Base-by-base conservation (phyloP, 176 grass and related monocot genomes). In the Coix lacrymajobi region DNA sequence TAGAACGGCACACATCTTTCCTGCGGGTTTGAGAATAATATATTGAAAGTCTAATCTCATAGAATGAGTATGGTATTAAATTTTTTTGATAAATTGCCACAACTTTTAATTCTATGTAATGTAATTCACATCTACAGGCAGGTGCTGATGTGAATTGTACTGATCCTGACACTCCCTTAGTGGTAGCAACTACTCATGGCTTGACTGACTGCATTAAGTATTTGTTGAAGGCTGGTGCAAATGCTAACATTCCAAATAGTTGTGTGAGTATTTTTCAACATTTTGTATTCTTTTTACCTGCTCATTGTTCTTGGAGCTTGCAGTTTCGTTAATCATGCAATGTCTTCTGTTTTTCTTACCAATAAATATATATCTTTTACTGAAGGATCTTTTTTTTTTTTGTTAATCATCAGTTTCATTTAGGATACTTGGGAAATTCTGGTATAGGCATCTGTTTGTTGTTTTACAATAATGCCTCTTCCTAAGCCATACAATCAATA, bases 181-280 rank as follows among this genome's bases (percentile, higher is more conserved):
- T 71, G 15, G 51, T 85, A 10, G 75, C 54, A 71, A 66, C 66
- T 62, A 62, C 26, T 30, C 11, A 62, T 30, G 60, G 60, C 60
- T 29, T 62, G 26, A 62, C 25, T 16, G 26, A 79, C 11, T 79
- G 75, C 49, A 69, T 85, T 57, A 69, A 85, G 26, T 85, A 61
- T 39, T 78, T 85, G 26, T 63, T 85, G 68, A 45, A 85, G 36
- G 73, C 73, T 69, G 83, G 83, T 60, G 83, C 83, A 45, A 51
- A 85, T 12, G 63, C 83, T 34, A 85, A 85, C 58, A 85, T 85
- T 29, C 83, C 73, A 69, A 45, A 31, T 43, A 77, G 16, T 30
- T 41, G 68, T 69, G 82, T 85, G 73, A 85, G 83, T 78, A n/a
- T 54, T 66, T 73, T 43, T 24, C 3, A 56, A 56, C 52, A 56